Evolutionary conservation across 306 rosid species (phyloP).

Genomic region (Cercis canadensis): DNA sequence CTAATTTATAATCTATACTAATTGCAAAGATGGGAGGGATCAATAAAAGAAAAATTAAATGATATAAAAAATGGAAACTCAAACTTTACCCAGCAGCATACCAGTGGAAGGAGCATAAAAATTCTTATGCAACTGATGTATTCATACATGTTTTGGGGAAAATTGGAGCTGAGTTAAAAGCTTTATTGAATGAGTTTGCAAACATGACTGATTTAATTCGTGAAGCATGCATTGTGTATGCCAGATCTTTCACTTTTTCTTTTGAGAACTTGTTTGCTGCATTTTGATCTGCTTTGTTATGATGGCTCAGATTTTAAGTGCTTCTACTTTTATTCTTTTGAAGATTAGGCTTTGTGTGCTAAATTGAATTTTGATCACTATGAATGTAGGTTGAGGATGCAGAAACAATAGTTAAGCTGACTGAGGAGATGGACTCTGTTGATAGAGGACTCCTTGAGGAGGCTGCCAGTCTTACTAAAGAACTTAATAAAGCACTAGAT

Average conservation of each 20-base stretch:
- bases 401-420: conserved; percentile 82
- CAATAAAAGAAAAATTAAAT: too few species aligned
- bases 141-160: not conserved
- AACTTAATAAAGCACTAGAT: conserved; percentile 80
- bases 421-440: conserved; percentile 87
- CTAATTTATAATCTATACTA: too few species aligned
- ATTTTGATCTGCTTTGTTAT: not conserved
- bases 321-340: conserved; percentile 9
- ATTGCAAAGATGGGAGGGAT: too few species aligned
- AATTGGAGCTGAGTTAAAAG: not conserved
- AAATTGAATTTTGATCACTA: conserved; percentile 12
- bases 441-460: conserved; percentile 85
- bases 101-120: too few species aligned
- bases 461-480: conserved; percentile 80
- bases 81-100: too few species aligned
- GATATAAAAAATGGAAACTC: too few species aligned
- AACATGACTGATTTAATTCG: not conserved
- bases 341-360: conserved; percentile 5
- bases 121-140: not conserved
- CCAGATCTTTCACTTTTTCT: not conserved
- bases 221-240: conserved; percentile 6
- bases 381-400: conserved; percentile 89
- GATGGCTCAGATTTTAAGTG: not conserved
- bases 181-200: conserved; percentile 11
- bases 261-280: not conserved